Conservation (phyloP, 768 basidiomycete genomes). For the Leccinum subtestaceum region DNA sequence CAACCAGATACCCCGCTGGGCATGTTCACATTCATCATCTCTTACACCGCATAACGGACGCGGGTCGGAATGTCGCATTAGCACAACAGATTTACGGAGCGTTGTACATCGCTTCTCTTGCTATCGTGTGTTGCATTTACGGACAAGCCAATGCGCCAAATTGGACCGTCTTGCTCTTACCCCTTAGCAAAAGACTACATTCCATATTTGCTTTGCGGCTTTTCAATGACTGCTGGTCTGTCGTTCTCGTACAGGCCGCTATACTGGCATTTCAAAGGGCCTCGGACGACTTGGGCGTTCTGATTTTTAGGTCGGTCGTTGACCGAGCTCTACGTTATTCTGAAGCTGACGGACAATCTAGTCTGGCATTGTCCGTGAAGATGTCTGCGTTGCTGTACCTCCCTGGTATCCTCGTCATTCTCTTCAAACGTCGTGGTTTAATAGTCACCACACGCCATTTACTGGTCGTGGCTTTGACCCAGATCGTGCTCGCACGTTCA, state of each 20-base stretch:
- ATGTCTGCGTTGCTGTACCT: conserved; percentile 92
- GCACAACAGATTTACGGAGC: conserved; percentile 79
- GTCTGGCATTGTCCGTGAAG: conserved; percentile 78
- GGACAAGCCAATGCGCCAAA: conserved; percentile 60
- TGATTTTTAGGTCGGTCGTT: conserved; percentile 67
- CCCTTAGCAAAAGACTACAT: conserved; percentile 89
- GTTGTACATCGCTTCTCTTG: conserved; percentile 68
- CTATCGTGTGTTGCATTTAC: conserved; percentile 70
- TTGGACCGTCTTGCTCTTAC: conserved; percentile 68
- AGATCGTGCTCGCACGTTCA: conserved; percentile 63
- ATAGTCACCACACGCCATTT: conserved; percentile 50
- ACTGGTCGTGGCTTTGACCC: conserved; percentile 35
- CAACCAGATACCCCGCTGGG: conserved; percentile 85
- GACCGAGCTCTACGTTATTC: background rate
- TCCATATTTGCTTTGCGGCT: conserved; percentile 89
- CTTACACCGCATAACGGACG: conserved; percentile 61
- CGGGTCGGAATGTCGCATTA: conserved; percentile 54
- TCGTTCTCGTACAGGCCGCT: conserved; percentile 61
- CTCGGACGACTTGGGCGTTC: conserved; percentile 57
- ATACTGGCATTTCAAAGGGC: conserved; percentile 62
- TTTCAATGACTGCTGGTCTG: conserved; percentile 94
- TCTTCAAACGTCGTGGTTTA: conserved; percentile 72
- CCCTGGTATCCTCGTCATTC: conserved; percentile 80
- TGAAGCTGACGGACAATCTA: conserved; percentile 8
- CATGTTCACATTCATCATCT: conserved; percentile 81